A percentile compares a stretch with the other conserved stretches of the same genome.
Evolutionary conservation across 345 rosid species (phyloP).

Genomic region (Eucalyptus cloeziana): DNA sequence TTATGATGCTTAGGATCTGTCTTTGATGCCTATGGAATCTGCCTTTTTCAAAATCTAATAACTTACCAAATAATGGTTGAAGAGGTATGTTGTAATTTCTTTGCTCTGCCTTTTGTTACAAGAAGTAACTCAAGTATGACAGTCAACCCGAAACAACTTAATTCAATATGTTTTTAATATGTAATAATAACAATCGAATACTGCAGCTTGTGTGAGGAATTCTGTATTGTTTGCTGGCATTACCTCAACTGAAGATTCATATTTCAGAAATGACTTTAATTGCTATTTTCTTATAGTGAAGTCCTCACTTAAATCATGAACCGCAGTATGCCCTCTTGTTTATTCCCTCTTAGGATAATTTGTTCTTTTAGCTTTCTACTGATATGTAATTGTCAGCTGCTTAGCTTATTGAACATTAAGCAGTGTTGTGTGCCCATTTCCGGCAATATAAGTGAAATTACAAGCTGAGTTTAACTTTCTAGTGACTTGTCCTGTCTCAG

Average conservation of each 20-base stretch:
- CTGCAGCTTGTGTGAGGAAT: neutral
- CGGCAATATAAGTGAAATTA: neutral
- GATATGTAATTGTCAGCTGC: neutral
- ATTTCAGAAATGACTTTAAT: neutral
- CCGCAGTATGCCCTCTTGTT: neutral
- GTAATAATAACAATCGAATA: neutral
- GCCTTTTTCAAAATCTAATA: neutral
- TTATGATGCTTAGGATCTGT: neutral
- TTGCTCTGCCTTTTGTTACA: neutral
- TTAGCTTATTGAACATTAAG: neutral
- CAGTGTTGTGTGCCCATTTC: neutral
- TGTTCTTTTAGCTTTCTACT: neutral
- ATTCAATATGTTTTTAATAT: neutral
- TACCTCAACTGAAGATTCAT: neutral
- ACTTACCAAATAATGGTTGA: neutral
- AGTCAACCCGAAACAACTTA: neutral
- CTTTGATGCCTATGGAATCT: neutral
- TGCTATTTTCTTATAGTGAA: neutral
- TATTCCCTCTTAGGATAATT: neutral
- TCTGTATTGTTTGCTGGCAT: neutral
- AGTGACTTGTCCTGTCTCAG: neutral
- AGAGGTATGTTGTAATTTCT: neutral
- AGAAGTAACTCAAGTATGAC: neutral
- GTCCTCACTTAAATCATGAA: neutral
- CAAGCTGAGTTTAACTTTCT: neutral